Conservation (phyloP, 106 monocot genomes). For the Dioscorea dumetorum region DNA sequence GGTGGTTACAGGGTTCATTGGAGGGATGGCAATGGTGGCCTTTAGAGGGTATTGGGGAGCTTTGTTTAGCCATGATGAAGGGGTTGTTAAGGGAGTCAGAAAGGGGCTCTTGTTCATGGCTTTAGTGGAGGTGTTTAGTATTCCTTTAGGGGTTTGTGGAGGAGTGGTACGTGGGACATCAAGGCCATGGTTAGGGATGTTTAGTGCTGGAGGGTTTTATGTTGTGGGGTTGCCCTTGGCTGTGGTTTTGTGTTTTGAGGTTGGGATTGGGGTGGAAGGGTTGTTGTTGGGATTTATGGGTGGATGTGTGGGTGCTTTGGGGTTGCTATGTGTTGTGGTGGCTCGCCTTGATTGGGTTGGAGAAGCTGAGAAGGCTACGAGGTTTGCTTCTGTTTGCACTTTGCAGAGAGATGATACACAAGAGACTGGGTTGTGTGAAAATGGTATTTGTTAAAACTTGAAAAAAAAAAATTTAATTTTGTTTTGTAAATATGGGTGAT, state of each 20-base stretch:
- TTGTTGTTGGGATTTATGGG: conserved; percentile 51
- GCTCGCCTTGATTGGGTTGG: conserved; percentile 44
- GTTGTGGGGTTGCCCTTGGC: conserved; percentile 60
- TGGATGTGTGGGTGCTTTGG: conserved; percentile 19
- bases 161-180: conserved; percentile 67
- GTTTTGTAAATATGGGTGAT: no score
- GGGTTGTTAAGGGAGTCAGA: conserved; percentile 27
- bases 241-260: conserved; percentile 39
- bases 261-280: conserved; percentile 42
- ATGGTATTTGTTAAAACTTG: no score
- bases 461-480: no score
- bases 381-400: conserved; percentile 12
- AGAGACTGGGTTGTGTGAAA: no score
- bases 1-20: conserved; percentile 16
- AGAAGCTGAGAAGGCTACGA: conserved; percentile 49
- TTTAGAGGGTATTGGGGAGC: conserved; percentile 30
- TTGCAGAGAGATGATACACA: not conserved
- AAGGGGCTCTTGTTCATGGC: conserved; percentile 59
- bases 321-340: conserved; percentile 35
- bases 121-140: conserved; percentile 56
- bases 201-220: conserved; percentile 59
- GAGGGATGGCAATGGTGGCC: conserved; percentile 25
- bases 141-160: conserved; percentile 54
- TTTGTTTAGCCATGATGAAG: conserved; percentile 45
- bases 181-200: conserved; percentile 65